Evolutionary conservation across 2,329 filamentous ascomycete species (phyloP).

Genomic region (Phaeomoniella chlamydospora): DNA sequence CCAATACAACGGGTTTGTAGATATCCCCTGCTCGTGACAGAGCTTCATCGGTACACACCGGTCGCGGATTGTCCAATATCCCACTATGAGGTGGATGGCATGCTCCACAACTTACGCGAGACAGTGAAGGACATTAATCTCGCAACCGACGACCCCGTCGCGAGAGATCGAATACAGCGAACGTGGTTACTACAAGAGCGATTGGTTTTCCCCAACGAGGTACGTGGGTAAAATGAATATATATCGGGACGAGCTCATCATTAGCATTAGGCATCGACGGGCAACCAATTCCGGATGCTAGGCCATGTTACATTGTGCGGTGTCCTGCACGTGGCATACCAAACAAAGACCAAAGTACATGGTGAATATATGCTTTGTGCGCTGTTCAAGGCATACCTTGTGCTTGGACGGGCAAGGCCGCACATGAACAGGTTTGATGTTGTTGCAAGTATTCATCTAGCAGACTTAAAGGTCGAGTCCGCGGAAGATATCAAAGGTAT

Average conservation of each 20-base stretch:
- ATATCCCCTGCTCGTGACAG: constrained; percentile 75
- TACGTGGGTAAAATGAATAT: constrained; percentile 24
- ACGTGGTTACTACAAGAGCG: constrained; percentile 78
- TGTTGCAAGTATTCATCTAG: constrained; percentile 58
- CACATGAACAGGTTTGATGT: constrained; percentile 57
- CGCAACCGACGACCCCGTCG: constrained; percentile 62
- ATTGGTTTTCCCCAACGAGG: constrained; percentile 58
- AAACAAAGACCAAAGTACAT: constrained; percentile 49
- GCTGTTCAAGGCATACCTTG: constrained; percentile 66
- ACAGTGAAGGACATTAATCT: constrained; percentile 68
- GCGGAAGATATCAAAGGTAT: constrained; percentile 61
- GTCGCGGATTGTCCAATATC: constrained; percentile 73
- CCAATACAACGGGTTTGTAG: constrained; percentile 86
- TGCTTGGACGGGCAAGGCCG: constrained; percentile 56
- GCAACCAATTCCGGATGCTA: constrained; percentile 53
- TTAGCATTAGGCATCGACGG: background rate
- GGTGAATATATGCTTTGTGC: constrained; percentile 77
- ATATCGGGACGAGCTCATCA: background rate
- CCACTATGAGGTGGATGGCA: constrained; percentile 64
- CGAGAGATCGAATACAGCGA: constrained; percentile 58
- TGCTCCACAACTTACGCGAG: constrained; percentile 57
- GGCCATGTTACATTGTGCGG: constrained; percentile 74
- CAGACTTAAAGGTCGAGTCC: constrained; percentile 52
- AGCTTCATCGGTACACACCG: constrained; percentile 70
- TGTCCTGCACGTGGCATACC: constrained; percentile 70